phyloP scores from a whole-genome alignment of 2,329 filamentous ascomycete species.

The Gyromitra esculenta region DNA sequence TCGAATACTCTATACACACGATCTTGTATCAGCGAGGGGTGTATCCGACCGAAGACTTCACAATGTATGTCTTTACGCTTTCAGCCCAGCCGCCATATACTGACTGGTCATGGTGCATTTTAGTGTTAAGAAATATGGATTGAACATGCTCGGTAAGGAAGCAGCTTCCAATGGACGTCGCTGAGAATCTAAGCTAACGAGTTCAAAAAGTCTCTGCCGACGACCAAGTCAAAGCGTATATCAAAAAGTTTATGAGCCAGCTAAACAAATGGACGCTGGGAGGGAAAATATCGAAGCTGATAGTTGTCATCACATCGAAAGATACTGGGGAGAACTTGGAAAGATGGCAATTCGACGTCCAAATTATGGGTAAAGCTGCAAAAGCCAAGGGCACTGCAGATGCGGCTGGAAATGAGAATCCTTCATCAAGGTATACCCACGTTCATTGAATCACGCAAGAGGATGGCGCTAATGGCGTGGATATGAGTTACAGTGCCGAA shows the following conservation, averaged over 20 bases:
- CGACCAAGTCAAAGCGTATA: slow-evolving; percentile 98
- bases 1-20: slow-evolving; percentile 98
- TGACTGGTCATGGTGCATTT: slow-evolving; percentile 53
- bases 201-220: slow-evolving; percentile 78
- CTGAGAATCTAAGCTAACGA: slow-evolving; percentile 17
- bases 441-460: not conserved
- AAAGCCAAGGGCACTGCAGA: slow-evolving; percentile 56
- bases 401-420: slow-evolving; percentile 54
- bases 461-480: not conserved
- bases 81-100: not conserved
- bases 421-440: slow-evolving; percentile 24
- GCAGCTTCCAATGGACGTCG: slow-evolving; percentile 59
- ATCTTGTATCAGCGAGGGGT: slow-evolving; percentile 76
- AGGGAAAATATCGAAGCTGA: slow-evolving; percentile 95
- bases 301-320: slow-evolving; percentile 96
- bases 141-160: slow-evolving; percentile 80
- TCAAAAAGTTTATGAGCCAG: slow-evolving; percentile 99
- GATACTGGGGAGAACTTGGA: slow-evolving; percentile 97
- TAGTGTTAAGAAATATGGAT: slow-evolving; percentile 96
- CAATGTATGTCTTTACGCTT: slow-evolving; percentile 70
- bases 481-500: slow-evolving; percentile 58
- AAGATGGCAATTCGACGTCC: slow-evolving; percentile 96
- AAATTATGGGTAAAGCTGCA: slow-evolving; percentile 54
- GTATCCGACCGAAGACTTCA: slow-evolving; percentile 96
- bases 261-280: slow-evolving; percentile 97